phyloP scores from a whole-genome alignment of 169 alveolate species.

The Plasmodium cynomolgi region DNA sequence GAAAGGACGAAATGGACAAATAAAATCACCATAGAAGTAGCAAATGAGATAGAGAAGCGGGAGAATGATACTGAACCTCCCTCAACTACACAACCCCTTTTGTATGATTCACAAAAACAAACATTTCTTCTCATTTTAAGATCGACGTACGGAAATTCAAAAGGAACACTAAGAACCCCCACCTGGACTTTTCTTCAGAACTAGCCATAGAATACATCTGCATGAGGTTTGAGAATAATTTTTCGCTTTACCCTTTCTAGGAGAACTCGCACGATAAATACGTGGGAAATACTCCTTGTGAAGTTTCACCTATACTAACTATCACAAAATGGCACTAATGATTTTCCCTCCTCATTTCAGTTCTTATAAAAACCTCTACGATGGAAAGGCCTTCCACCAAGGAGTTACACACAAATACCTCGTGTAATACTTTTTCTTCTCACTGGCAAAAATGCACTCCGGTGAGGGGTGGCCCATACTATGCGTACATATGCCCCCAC shows the following conservation, averaged over 20 bases:
- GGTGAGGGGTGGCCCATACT: not conserved
- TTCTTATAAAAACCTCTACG: constrained; percentile 51
- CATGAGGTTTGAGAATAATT: constrained; percentile 29
- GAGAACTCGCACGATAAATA: not conserved
- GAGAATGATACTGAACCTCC: not conserved
- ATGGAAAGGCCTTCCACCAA: constrained; percentile 69
- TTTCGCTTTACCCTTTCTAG: not conserved
- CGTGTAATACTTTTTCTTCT: constrained; percentile 22
- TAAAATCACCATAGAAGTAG: not conserved
- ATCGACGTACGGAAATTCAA: constrained; percentile 60
- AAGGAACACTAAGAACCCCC: constrained; percentile 52
- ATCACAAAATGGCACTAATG: not conserved
- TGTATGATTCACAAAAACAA: not conserved
- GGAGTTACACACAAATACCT: constrained; percentile 75
- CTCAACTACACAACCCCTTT: not conserved
- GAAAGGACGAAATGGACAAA: not conserved
- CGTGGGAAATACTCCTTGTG: not conserved
- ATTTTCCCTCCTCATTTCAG: constrained; percentile 25
- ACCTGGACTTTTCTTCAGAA: constrained; percentile 33
- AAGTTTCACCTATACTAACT: not conserved
- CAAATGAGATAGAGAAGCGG: not conserved
- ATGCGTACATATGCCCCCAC: not conserved
- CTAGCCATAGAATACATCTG: constrained; percentile 54
- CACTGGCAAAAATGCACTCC: not conserved
- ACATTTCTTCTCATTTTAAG: constrained; percentile 12